These are phyloP conservation scores for Exophiala sp. DNA, from an alignment of 2,329 filamentous ascomycete genomes.

Conservation along the genomic window DNA sequence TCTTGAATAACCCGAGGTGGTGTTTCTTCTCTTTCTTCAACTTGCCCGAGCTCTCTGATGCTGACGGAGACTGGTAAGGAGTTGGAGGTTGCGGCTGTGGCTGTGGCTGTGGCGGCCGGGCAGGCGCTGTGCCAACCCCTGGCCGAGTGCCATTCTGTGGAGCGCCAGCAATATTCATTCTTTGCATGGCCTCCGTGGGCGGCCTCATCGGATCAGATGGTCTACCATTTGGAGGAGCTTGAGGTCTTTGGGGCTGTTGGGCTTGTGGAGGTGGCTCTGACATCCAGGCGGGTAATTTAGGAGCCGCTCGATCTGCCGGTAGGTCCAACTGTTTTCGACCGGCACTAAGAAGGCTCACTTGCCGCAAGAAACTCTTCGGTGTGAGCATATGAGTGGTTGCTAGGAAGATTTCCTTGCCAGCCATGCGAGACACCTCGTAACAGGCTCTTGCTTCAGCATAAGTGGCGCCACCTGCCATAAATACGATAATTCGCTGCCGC, in stretches of 20 bases:
- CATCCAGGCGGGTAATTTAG: conserved; percentile 79
- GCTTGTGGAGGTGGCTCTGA: conserved; percentile 53
- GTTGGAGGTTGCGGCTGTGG: conserved; percentile 7
- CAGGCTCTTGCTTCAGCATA: conserved; percentile 86
- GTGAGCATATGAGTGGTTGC: conserved; percentile 90
- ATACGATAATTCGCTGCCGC: conserved; percentile 84
- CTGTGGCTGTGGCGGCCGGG: conserved; percentile 4
- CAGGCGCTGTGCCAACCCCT: conserved; percentile 7
- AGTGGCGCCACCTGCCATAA: conserved; percentile 92
- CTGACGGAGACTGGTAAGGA: conserved; percentile 17
- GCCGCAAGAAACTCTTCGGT: conserved; percentile 75
- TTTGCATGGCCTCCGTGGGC: conserved; percentile 25
- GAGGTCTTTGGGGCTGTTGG: conserved; percentile 22
- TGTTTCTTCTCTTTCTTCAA: conserved; percentile 61
- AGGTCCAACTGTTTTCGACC: conserved; percentile 74
- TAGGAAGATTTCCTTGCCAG: conserved; percentile 79
- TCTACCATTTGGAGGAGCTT: conserved; percentile 20
- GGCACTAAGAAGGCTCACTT: conserved; percentile 73
- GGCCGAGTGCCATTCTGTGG: conserved; percentile 31
- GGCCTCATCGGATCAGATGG: conserved; percentile 7
- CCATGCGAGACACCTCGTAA: conserved; percentile 74
- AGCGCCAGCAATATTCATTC: conserved; percentile 24
- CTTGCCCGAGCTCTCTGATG: conserved; percentile 29
- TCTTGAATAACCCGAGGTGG: conserved; percentile 39
- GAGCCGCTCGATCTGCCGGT: conserved; percentile 73